phyloP scores from a whole-genome alignment of 208 protist species.

The Crithidia mellificae region DNA sequence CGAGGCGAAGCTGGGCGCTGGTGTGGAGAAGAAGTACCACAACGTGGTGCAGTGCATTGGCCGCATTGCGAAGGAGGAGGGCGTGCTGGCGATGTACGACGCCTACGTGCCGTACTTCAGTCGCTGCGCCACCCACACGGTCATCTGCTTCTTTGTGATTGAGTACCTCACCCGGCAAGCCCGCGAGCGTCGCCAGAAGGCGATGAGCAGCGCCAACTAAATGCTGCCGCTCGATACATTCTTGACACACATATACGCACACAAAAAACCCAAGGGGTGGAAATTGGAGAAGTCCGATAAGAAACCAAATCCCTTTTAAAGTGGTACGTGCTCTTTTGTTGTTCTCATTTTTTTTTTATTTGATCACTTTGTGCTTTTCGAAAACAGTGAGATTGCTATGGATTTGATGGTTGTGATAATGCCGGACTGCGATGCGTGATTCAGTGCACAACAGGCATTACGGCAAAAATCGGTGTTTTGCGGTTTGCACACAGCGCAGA shows the following conservation, averaged over 20 bases:
- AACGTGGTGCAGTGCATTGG: conserved; percentile 81
- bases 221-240: too few relatives aligned
- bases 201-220: background rate
- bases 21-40: conserved; percentile 63
- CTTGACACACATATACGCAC: too few relatives aligned
- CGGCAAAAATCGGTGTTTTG: too few relatives aligned
- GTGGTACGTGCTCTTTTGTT: conserved; percentile 8
- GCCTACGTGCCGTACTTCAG: conserved; percentile 89
- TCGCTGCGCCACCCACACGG: conserved; percentile 86
- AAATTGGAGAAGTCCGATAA: background rate
- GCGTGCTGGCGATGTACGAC: conserved; percentile 77
- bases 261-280: background rate
- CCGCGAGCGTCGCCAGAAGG: background rate
- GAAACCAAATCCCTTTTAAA: too few relatives aligned
- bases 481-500: too few relatives aligned
- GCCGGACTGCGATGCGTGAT: too few relatives aligned
- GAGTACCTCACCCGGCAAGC: conserved; percentile 38
- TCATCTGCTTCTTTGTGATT: conserved; percentile 91
- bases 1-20: conserved; percentile 65
- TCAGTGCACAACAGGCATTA: too few relatives aligned
- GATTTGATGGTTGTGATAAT: too few relatives aligned
- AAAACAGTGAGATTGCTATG: too few relatives aligned
- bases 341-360: conserved; percentile 9
- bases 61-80: conserved; percentile 76
- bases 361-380: conserved; percentile 7